phyloP scores from a whole-genome alignment of 306 rosid genomes.

The Ochetophila trinervis region DNA sequence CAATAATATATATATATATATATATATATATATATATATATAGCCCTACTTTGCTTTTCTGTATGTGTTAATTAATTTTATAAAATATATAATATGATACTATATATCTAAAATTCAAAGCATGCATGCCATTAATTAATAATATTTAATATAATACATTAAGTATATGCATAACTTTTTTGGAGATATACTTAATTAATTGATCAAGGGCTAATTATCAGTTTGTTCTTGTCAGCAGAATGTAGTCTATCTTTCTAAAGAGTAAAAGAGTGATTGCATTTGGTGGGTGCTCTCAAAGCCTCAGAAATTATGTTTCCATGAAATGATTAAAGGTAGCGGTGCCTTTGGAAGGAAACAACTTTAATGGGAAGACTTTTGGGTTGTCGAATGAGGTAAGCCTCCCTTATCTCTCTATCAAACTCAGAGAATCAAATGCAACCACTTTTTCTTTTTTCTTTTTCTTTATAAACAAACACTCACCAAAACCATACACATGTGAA shows the following conservation, averaged over 20 bases:
- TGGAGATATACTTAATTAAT: too few species aligned
- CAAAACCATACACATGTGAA: not conserved
- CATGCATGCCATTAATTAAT: too few species aligned
- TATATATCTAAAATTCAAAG: too few species aligned
- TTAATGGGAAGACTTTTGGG: constrained; percentile 41
- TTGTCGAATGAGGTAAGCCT: constrained; percentile 53
- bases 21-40: too few species aligned
- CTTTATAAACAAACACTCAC: constrained; percentile 13
- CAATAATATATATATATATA: too few species aligned
- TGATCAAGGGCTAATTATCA: too few species aligned
- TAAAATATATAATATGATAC: too few species aligned
- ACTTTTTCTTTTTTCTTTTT: not conserved
- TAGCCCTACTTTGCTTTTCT: too few species aligned
- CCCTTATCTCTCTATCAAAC: constrained; percentile 24
- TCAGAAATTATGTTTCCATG: constrained; percentile 16
- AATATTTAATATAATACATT: too few species aligned
- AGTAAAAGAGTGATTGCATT: constrained; percentile 14
- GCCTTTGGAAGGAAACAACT: constrained; percentile 45
- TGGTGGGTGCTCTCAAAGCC: constrained; percentile 22
- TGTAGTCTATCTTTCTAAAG: not conserved
- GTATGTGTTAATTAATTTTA: too few species aligned
- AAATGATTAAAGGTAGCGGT: constrained; percentile 43
- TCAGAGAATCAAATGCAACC: constrained; percentile 22
- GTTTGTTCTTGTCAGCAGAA: not conserved
- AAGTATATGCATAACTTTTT: too few species aligned